Evolutionary conservation across 2,329 filamentous ascomycete genomes (phyloP).

Genomic region (Chaetomiaceae sp.): DNA sequence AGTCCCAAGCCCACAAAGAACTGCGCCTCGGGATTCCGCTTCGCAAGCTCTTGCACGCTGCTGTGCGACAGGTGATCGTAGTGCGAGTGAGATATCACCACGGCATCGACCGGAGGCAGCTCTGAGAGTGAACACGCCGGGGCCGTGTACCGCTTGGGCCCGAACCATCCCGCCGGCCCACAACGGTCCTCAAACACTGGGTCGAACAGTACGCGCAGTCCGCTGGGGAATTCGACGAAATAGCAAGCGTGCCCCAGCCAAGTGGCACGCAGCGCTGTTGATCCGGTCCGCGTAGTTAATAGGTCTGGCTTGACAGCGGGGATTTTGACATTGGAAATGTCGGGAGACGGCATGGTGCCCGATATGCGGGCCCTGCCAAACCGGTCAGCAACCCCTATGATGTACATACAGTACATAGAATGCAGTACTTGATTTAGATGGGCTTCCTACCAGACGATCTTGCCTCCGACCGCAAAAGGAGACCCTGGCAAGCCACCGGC

Average conservation of each 20-base stretch:
- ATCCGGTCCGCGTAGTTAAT: conserved; percentile 54
- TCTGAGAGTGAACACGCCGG: conserved; percentile 73
- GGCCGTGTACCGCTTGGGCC: conserved; percentile 73
- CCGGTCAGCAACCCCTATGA: background rate
- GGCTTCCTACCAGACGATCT: conserved; percentile 35
- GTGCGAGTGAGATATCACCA: conserved; percentile 83
- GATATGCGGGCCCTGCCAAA: conserved; percentile 11
- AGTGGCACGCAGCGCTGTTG: conserved; percentile 64
- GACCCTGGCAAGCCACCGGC: conserved; percentile 23
- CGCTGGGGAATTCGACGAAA: conserved; percentile 82
- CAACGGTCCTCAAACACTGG: conserved; percentile 89
- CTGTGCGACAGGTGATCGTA: conserved; percentile 86
- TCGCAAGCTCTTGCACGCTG: conserved; percentile 66
- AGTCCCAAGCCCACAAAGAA: conserved; percentile 86
- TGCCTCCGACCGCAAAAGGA: conserved; percentile 27
- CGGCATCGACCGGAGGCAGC: conserved; percentile 70
- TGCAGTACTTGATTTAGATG: too few relatives aligned
- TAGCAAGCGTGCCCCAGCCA: conserved; percentile 96
- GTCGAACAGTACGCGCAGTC: conserved; percentile 85
- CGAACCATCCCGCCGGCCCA: conserved; percentile 65
- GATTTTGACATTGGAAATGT: conserved; percentile 63
- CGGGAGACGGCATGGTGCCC: conserved; percentile 46
- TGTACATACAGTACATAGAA: background rate
- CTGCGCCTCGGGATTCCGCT: conserved; percentile 70
- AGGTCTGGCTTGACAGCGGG: conserved; percentile 64